phyloP scores from a whole-genome alignment of 192 early-diverging fungal genomes.

The Linnemannia hyalina region DNA sequence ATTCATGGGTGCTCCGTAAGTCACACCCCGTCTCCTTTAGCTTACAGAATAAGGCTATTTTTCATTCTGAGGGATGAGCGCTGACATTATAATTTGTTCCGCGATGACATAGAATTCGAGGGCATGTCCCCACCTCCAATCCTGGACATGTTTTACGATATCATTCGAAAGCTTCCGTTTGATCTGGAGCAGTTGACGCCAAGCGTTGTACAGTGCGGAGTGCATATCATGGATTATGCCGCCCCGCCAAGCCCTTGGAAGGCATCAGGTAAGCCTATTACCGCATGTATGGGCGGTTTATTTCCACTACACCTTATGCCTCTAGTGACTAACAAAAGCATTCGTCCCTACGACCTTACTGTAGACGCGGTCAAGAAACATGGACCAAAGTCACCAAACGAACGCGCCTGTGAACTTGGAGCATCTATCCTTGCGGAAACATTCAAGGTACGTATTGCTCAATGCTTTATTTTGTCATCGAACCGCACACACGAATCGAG shows the following conservation, averaged over 20 bases:
- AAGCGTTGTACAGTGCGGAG: conserved; percentile 63
- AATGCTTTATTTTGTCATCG: neutral
- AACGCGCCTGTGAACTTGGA: conserved; percentile 57
- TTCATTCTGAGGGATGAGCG: neutral
- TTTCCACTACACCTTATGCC: neutral
- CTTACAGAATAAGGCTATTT: neutral
- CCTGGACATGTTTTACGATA: conserved; percentile 50
- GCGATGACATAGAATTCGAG: conserved; percentile 27
- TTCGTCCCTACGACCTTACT: neutral
- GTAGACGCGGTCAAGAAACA: conserved; percentile 11
- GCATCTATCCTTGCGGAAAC: conserved; percentile 59
- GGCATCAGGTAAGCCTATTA: conserved; percentile 22
- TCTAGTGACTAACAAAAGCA: neutral
- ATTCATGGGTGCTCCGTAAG: conserved; percentile 56
- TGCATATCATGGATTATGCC: conserved; percentile 64
- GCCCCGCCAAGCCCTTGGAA: conserved; percentile 37
- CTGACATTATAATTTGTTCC: conserved; percentile 14
- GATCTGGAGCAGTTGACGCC: conserved; percentile 70
- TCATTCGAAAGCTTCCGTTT: conserved; percentile 62
- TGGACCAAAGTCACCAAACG: conserved; percentile 49
- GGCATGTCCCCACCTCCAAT: conserved; percentile 25
- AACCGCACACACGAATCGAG: neutral
- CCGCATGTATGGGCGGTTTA: neutral
- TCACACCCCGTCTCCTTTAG: neutral
- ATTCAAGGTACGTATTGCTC: conserved; percentile 59